These are phyloP conservation scores for Cyclotella kingstonii DNA, from an alignment of 108 stramenopile species.

Conservation along the genomic window DNA sequence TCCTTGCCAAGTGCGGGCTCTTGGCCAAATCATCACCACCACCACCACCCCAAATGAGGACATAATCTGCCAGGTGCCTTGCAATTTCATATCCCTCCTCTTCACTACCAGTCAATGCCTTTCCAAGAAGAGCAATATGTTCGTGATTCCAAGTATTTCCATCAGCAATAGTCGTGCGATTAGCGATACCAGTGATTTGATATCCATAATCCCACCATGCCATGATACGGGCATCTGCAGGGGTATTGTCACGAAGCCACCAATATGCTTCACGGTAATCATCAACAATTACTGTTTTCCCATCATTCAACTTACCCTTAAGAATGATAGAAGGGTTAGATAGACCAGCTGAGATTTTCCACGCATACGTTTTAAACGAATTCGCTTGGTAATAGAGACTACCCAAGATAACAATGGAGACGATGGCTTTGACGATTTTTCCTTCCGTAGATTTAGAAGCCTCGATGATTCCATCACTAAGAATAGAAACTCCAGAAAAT, in stretches of 20 bases:
- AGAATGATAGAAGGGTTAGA: conserved; percentile 93
- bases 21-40: conserved; percentile 97
- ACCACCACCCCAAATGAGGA: conserved; percentile 93
- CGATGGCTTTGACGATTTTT: conserved; percentile 57
- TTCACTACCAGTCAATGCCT: conserved; percentile 82
- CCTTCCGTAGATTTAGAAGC: conserved; percentile 73
- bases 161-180: conserved; percentile 96
- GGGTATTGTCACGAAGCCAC: conserved; percentile 97
- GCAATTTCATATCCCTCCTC: conserved; percentile 93
- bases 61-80: conserved; percentile 94
- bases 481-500: conserved; percentile 45
- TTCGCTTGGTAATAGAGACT: conserved; percentile 53
- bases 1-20: conserved; percentile 93
- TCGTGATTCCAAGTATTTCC: conserved; percentile 99
- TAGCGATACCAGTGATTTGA: conserved; percentile 94
- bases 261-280: conserved; percentile 99
- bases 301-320: conserved; percentile 80
- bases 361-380: conserved; percentile 68
- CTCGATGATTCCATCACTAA: conserved; percentile 51
- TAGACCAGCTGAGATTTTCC: conserved; percentile 63
- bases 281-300: conserved; percentile 83
- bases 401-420: conserved; percentile 48
- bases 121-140: conserved; percentile 97
- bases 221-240: conserved; percentile 93
- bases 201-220: conserved; percentile 97